phyloP scores from a whole-genome alignment of 768 basidiomycete genomes.

The Termitomyces heimii region DNA sequence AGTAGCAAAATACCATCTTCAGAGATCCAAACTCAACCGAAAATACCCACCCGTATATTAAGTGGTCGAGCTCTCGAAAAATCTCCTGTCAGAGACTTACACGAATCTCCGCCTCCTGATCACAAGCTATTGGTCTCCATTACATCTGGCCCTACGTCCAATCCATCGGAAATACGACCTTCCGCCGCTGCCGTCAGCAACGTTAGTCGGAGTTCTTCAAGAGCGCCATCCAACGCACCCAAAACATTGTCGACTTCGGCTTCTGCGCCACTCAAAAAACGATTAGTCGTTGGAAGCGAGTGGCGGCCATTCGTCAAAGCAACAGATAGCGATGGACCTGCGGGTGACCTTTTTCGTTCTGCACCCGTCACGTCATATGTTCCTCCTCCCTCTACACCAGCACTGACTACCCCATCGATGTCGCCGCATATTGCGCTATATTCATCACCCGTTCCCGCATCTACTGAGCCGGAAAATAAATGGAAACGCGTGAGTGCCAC shows the following conservation, averaged over 20 bases:
- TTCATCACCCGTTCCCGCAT: slow-evolving; percentile 20
- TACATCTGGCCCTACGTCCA: slow-evolving; percentile 36
- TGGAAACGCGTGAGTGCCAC: slow-evolving; percentile 24
- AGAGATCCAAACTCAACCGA: slow-evolving; percentile 5
- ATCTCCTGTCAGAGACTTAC: slow-evolving; percentile 4
- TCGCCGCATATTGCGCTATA: slow-evolving; percentile 18
- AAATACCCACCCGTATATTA: not conserved
- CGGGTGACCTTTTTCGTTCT: slow-evolving; percentile 12
- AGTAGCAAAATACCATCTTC: slow-evolving; percentile 27
- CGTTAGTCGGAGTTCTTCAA: not conserved
- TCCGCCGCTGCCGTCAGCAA: slow-evolving; percentile 19
- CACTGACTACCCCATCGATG: not conserved
- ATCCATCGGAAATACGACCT: slow-evolving; percentile 52
- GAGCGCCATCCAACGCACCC: slow-evolving; percentile 14
- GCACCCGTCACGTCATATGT: slow-evolving; percentile 11
- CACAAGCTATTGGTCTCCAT: slow-evolving; percentile 32
- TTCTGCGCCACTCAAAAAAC: slow-evolving; percentile 25
- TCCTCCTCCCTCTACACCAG: slow-evolving; percentile 9
- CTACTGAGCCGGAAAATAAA: slow-evolving; percentile 13
- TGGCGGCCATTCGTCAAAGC: slow-evolving; percentile 42
- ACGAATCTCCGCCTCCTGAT: slow-evolving; percentile 26
- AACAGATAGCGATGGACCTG: slow-evolving; percentile 8
- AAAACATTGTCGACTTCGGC: slow-evolving; percentile 12
- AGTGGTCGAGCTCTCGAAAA: slow-evolving; percentile 18
- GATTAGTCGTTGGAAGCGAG: slow-evolving; percentile 39